Evolutionary conservation across 768 basidiomycete species (phyloP).

Genomic region (Terana coerulea): DNA sequence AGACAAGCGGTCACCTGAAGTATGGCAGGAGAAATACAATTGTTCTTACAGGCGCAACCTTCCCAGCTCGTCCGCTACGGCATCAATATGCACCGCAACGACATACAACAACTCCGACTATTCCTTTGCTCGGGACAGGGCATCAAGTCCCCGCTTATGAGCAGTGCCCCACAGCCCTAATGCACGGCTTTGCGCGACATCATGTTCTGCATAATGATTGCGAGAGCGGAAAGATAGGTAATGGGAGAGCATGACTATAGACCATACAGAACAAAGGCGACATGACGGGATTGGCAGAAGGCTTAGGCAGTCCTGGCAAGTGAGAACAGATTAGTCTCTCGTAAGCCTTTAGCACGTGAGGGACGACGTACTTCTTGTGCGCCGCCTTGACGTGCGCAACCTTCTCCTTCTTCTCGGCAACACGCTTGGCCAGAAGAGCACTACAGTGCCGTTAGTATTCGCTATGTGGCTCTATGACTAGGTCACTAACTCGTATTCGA

Average conservation of each 20-base stretch:
- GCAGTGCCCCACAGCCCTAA: not conserved
- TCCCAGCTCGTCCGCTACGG: too few species aligned
- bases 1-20: too few species aligned
- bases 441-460: conserved; percentile 28
- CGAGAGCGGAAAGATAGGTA: conserved; percentile 18
- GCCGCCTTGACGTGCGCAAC: conserved; percentile 83
- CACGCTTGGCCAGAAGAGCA: conserved; percentile 78
- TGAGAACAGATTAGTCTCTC: not conserved
- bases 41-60: too few species aligned
- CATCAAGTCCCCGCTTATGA: not conserved
- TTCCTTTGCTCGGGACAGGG: not conserved
- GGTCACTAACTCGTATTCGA: conserved; percentile 78
- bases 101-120: not conserved
- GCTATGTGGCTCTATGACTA: not conserved
- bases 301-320: conserved; percentile 23
- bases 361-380: conserved; percentile 56
- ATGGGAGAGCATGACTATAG: conserved; percentile 26
- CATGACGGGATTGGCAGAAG: conserved; percentile 16
- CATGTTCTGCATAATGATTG: conserved; percentile 23
- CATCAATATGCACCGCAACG: not conserved
- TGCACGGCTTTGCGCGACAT: not conserved
- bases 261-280: conserved; percentile 27
- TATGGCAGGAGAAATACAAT: too few species aligned
- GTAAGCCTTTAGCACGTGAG: not conserved
- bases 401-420: conserved; percentile 92